phyloP scores from a whole-genome alignment of 2,329 filamentous ascomycete species.

The Colletotrichum chrysophilum region DNA sequence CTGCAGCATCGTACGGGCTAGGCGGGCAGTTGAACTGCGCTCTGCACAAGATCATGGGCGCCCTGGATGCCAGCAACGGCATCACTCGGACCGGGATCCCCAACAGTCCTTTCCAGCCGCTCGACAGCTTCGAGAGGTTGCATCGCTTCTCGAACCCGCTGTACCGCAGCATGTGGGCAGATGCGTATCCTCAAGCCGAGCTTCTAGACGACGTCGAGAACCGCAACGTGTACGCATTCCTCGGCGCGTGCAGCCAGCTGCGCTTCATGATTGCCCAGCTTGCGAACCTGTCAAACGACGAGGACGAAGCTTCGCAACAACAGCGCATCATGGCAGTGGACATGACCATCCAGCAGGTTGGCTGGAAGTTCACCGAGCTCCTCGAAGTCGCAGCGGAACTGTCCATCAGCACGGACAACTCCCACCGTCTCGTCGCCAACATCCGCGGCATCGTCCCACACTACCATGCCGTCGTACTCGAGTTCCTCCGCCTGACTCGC shows the following conservation, averaged over 20 bases:
- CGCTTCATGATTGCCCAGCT: conserved; percentile 37
- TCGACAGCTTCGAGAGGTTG: conserved; percentile 30
- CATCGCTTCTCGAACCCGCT: conserved; percentile 37
- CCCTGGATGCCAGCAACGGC: background rate
- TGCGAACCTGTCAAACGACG: conserved; percentile 18
- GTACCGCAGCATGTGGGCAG: conserved; percentile 37
- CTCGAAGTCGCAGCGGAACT: conserved; percentile 31
- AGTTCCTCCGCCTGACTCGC: conserved; percentile 28
- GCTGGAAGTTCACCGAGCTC: conserved; percentile 27
- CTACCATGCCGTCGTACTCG: conserved; percentile 37
- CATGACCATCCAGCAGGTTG: conserved; percentile 25
- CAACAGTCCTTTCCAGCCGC: background rate
- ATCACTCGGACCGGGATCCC: background rate
- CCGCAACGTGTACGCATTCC: conserved; percentile 33
- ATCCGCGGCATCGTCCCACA: conserved; percentile 38
- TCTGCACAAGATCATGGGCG: conserved; percentile 24
- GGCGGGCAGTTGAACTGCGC: conserved; percentile 35
- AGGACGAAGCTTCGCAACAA: conserved; percentile 23
- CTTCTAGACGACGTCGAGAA: conserved; percentile 40
- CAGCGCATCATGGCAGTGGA: conserved; percentile 24
- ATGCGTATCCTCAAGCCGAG: conserved; percentile 36
- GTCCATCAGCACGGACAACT: conserved; percentile 27
- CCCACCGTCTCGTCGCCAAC: conserved; percentile 35
- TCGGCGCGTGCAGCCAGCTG: conserved; percentile 33
- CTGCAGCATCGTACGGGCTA: conserved; percentile 34